Evolutionary conservation across 2,329 filamentous ascomycete species (phyloP).

Genomic region (Arthroderma uncinatum): DNA sequence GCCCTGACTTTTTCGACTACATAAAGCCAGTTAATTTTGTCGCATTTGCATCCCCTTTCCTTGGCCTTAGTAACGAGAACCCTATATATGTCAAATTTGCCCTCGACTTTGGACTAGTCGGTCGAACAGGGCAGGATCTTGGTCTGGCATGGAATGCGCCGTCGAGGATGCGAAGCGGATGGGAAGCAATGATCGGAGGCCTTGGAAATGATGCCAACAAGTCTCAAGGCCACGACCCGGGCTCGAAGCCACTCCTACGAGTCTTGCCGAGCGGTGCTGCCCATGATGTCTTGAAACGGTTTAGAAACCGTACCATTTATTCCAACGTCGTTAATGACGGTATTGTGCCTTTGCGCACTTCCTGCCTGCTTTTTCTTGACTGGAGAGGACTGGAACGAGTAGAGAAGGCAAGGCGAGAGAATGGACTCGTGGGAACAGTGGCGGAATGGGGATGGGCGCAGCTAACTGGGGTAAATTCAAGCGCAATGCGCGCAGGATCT

Average conservation of each 20-base stretch:
- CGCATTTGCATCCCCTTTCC: slow-evolving; percentile 70
- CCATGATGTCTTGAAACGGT: slow-evolving; percentile 74
- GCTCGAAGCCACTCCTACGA: slow-evolving; percentile 76
- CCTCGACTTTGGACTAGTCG: slow-evolving; percentile 87
- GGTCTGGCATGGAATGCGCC: slow-evolving; percentile 90
- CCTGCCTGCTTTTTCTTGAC: slow-evolving; percentile 89
- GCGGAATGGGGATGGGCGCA: slow-evolving; percentile 94
- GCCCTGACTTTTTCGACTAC: slow-evolving; percentile 73
- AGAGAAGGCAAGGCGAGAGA: slow-evolving; percentile 85
- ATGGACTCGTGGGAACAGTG: slow-evolving; percentile 81
- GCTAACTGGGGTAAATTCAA: slow-evolving; percentile 58
- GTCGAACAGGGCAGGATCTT: slow-evolving; percentile 89
- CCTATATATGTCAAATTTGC: slow-evolving; percentile 96
- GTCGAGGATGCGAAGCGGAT: slow-evolving; percentile 71
- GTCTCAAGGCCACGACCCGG: slow-evolving; percentile 54
- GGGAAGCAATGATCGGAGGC: slow-evolving; percentile 76
- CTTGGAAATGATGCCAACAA: slow-evolving; percentile 52
- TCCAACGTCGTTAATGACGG: slow-evolving; percentile 97
- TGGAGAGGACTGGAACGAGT: slow-evolving; percentile 91
- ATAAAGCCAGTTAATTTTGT: slow-evolving; percentile 89
- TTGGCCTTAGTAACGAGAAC: slow-evolving; percentile 93
- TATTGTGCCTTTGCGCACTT: slow-evolving; percentile 88
- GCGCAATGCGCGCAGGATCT: slow-evolving; percentile 29
- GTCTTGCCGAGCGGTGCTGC: slow-evolving; percentile 87
- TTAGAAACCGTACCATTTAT: slow-evolving; percentile 82